Conservation (phyloP, 495 filamentous ascomycete species). For the Penicillium mononematosum region DNA sequence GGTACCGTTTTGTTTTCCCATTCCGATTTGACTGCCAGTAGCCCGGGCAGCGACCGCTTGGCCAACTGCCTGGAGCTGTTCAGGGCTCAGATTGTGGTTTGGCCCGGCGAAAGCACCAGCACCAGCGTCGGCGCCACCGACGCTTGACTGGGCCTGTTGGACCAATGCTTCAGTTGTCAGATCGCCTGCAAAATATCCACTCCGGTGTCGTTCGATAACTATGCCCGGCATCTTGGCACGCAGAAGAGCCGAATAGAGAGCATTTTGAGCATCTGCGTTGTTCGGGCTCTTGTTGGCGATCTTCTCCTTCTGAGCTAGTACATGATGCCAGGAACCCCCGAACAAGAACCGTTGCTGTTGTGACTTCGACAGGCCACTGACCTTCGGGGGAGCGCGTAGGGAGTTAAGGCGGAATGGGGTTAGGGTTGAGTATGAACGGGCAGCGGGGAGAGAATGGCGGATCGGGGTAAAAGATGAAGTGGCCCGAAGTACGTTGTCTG, state of each 20-base stretch:
- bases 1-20: constrained; percentile 48
- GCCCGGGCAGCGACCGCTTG: constrained; percentile 81
- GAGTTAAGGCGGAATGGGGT: constrained; percentile 30
- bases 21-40: constrained; percentile 60
- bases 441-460: constrained; percentile 17
- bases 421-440: constrained; percentile 41
- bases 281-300: constrained; percentile 87
- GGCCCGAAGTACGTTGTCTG: constrained; percentile 25
- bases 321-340: constrained; percentile 54
- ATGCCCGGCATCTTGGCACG: constrained; percentile 90
- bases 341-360: constrained; percentile 54
- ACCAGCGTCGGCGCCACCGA: constrained; percentile 51
- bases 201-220: constrained; percentile 82
- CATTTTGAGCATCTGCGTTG: constrained; percentile 82
- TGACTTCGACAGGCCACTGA: constrained; percentile 26
- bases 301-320: constrained; percentile 73
- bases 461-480: constrained; percentile 22
- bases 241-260: constrained; percentile 89
- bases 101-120: constrained; percentile 35
- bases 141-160: constrained; percentile 65
- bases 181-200: constrained; percentile 78
- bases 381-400: constrained; percentile 23
- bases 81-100: constrained; percentile 48
- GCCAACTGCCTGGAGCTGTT: constrained; percentile 78
- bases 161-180: constrained; percentile 70